Base-by-base conservation (phyloP, 176 grass and related monocot species). In the Canna indica region DNA sequence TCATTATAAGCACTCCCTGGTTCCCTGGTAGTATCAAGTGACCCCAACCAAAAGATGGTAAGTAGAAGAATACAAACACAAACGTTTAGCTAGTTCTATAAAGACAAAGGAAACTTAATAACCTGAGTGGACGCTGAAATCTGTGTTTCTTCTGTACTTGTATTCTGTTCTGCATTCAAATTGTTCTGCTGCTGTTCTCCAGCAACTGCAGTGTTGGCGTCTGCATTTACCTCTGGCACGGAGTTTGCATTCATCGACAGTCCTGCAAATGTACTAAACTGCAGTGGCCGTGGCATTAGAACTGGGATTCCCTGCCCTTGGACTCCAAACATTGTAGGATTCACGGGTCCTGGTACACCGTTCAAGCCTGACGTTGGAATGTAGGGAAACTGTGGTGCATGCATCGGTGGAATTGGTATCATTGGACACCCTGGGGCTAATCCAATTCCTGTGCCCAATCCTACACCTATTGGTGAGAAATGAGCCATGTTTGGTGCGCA, bases 381-480 rank as follows among this genome's bases (percentile, higher is more conserved):
- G 25, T 27, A 70, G 47, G 27, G 44, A 50, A 48, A 70, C 12
- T 47, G 68, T 3, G 42, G 45, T 32, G 44, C 45, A 33, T 70
- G 42, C 68, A 70, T 50, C 10, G 68, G 44, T 32, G 68, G 42
- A 70, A 70, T 32, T 30, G 44, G 41, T 17, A 70, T 28, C 45
- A 70, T 48, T 9, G 68, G 41, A 32, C 45, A 70, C 9, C 45
- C 45, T 48, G 68, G 68, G 42, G 44, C 68, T 32, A 70, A 47
- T 38, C 68, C 29, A 15, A 70, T 48, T 27, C 42, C 42, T 48
- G 45, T 31, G 8, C 68, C 63, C 75, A 83, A 59, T 30, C 81
- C 81, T 47, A 83, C 20, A 57, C 81, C 75, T 39, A 78, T n/a
- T 15, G 75, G 70, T 8, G 75, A 20, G 50, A 66, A 83, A 68